Base-by-base conservation (phyloP, 176 grass and related monocot species). In the Puccinellia tenuiflora region DNA sequence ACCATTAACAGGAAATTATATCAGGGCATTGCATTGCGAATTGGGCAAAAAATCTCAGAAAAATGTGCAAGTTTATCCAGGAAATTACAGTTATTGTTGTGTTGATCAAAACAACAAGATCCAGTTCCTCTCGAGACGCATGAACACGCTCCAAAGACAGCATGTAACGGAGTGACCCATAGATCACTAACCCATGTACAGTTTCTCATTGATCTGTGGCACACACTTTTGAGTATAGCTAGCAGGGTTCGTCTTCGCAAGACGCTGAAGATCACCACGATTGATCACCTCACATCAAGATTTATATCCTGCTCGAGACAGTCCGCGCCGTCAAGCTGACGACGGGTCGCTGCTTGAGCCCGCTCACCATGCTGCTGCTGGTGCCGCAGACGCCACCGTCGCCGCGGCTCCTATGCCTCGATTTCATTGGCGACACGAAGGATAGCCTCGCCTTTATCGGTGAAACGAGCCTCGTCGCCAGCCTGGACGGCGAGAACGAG, bases 401-500 rank as follows among this genome's bases (percentile, higher is more conserved):
- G 62, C 22, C 66, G 20, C 90, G 46, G 84, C 77, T 91, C 63
- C 75, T 88, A 35, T 64, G 71, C 75, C 91, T 92, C 13, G 87
- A 74, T 55, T 81, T 98, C 71, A 98, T 86, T 2, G 96, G 96
- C 43, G 92, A 95, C 57, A 90, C 77, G 65, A 95, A 73, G 43
- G 69, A 73, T 30, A 95, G 56, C 83, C 91, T 92, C 7, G 87
- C 80, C 61, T 81, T 98, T 76, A 98, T 86, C 0, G 96, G 96
- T 46, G 92, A 95, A 65, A 90, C 80, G 45, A 95, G 68, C 79
- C 92, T 85, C 35, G 83, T 77, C 2, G 88, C 87, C 62, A 98
- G 52, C 83, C 70, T 86, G 5, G 93, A 94, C n/a, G 92, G 96
- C 20, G 96, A 98, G 81, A 98, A 98, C 2, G 96, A 98, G 60